Base-by-base conservation (phyloP, 164 flowering plant species). In the Vitis rupestris region DNA sequence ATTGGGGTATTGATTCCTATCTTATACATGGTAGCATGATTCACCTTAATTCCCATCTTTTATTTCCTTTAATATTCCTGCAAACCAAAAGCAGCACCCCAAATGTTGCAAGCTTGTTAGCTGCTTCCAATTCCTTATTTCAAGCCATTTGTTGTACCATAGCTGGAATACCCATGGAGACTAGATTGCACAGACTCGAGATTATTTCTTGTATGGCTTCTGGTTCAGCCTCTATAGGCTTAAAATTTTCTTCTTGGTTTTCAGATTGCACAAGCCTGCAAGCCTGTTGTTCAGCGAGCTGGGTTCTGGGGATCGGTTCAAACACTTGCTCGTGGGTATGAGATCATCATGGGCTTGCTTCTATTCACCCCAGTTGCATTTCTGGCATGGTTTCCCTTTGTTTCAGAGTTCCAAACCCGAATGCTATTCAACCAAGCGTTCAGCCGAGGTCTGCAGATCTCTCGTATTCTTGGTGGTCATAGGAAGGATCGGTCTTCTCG, bases 341-440 rank as follows among this genome's bases (percentile, higher is more conserved):
- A 95, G 77, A 80, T 89, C 37, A 68, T 93, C 9, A 95, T 95
- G 92, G 98, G 99, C 23, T 77, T 91, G 79, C 88, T 95, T 59
- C 80, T 95, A 50, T 95, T 95, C 84, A 90, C 97, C 0, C 98
- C 97, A 0, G 91, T 93, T 74, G 99, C 99, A 7, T 90, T 93
- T 75, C 88, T 93, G 7, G 98, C 98, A 0, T 93, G 99, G 98
- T 95, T 93, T 54, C 98, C 99, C 1, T 93, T 93, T 67, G 98
- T 93, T 2, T 93, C 98, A 0, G 99, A 95, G 63, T 95, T 95
- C 76, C 99, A 95, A 60, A 95, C 98, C 0, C 84, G 97, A 12
- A 91, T 93, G 98, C 80, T 95, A 61, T 95, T 91, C 87, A 93
- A 95, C 88, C 98, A 95, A 81, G 99, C 99, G 0, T 95, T 93